Evolutionary conservation across 495 filamentous ascomycete species (phyloP), one percentile per base, ranked within the genome.

Genomic region (Hypoxylon lienhwacheense): DNA sequence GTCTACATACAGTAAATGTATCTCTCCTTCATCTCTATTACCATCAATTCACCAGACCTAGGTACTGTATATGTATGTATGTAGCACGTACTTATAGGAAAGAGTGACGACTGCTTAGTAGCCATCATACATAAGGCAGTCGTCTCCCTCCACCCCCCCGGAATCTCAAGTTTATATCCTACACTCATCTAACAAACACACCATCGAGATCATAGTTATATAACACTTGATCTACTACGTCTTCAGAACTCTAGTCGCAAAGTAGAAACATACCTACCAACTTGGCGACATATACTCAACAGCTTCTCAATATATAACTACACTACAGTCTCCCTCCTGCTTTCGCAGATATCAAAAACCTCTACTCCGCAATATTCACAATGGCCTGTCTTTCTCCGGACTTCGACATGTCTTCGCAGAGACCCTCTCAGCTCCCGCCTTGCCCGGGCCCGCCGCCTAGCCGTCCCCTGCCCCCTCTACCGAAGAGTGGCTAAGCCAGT

Each of bases 401-500:
- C 35, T 44, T 65, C 61, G 65, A 67, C 15, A 58, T 62, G 57
- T 62, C 67, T 43, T 59, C 73, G 14, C 79, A 87, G 73, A 82
- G 82, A 64, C 80, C 85, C 43, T 82, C 82, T 63, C 78, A 83
- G 57, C 84, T 90, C 58, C 88, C 88, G 78, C 88, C 88, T 60
- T 90, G 87, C 81, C 88, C 88, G 3, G 88, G 88, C 64, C 88
- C 88, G 55, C 88, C 88, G 66, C 88, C 88, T 28, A 88, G 84
- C 73, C 81, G 88, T 52, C 88, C 88, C 73, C 85, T 92, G 14
- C 88, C 88, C 67, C 87, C 87, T 67, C 80, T 90, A 28, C 88
- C 88, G 64, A 88, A 88, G 77, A 82, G 86, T 70, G 77, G 67
- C 59, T 74, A 74, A 51, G 53, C 56, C 21, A 5, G 42, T 16